Base-by-base conservation (phyloP, 1,284 basidiomycete genomes). In the Serendipita sp. region DNA sequence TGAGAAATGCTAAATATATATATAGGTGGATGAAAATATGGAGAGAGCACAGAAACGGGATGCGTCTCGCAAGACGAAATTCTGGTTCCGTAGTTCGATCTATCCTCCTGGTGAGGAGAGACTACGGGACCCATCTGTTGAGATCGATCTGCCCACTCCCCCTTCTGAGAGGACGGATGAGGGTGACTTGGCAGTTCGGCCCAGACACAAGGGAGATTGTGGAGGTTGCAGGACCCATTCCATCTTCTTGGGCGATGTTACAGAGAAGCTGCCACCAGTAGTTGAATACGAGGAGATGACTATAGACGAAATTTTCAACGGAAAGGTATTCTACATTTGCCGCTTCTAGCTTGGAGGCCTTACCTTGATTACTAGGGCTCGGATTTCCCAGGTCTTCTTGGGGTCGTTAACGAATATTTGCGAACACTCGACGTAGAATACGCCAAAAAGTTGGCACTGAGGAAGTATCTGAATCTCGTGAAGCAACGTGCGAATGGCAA, bases 11-110 rank as follows among this genome's bases (percentile, higher is more conserved):
- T 45, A 45, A 44, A 50, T 45, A 49, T 60, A 42, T 44, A 29
- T 38, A 1, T 67, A 95, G 93, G 95, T 99, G 35, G 95, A 99
- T 71, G 90, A 91, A 71, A 99, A 99, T 71, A 98, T 99, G 94
- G 80, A 77, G 58, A 80, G 88, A 61, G 93, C 94, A 1, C 96
- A 99, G 73, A 76, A 79, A 63, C 79, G 95, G 45, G 85, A 93
- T 70, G 95, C 93, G 0, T 82, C 87, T 17, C 77, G 76, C 61
- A 74, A 78, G 15, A 79, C 84, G 67, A 88, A 82, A 72, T 99
- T 96, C 75, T 92, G 79, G 75, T 99, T 99, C 81, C 82, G 94
- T 60, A 93, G 89, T 72, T 79, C 88, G 65, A 81, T 98, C 8
- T 89, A 89, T 73, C 81, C 87, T n/a, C 76, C 76, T 1, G 77